A percentile compares a stretch with the other conserved stretches of the same genome.
phyloP scores from a whole-genome alignment of 495 filamentous ascomycete genomes.

The Penicillium alfredii region DNA sequence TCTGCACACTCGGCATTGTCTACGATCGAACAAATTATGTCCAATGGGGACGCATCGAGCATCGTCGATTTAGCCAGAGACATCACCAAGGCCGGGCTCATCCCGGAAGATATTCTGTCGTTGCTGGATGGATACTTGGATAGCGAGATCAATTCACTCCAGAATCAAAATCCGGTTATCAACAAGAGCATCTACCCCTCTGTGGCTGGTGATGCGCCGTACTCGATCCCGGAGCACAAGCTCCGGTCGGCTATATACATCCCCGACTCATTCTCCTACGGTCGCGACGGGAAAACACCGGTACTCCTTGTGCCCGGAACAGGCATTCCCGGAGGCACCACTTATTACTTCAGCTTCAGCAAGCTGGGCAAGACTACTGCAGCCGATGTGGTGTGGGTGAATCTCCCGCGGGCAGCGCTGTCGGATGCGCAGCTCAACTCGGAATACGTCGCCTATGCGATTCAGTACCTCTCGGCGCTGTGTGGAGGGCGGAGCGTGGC shows the following conservation, averaged over 20 bases:
- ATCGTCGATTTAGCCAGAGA: slow-evolving; percentile 6
- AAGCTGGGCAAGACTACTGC: slow-evolving; percentile 28
- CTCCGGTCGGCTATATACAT: slow-evolving; percentile 41
- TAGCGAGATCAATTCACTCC: background rate
- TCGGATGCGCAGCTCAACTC: slow-evolving; percentile 39
- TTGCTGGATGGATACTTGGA: slow-evolving; percentile 12
- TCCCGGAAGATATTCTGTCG: slow-evolving; percentile 9
- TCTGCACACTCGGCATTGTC: slow-evolving; percentile 1
- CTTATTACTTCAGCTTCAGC: slow-evolving; percentile 38
- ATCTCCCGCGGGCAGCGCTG: slow-evolving; percentile 36
- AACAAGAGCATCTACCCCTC: slow-evolving; percentile 22
- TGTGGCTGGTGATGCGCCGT: slow-evolving; percentile 35
- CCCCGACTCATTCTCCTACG: slow-evolving; percentile 34
- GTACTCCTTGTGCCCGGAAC: slow-evolving; percentile 46
- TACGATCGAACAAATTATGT: background rate
- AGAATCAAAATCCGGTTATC: slow-evolving; percentile 15
- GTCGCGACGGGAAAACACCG: slow-evolving; percentile 25
- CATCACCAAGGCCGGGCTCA: slow-evolving; percentile 9
- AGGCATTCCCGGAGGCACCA: slow-evolving; percentile 30
- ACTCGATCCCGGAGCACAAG: slow-evolving; percentile 32
- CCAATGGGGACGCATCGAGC: background rate
- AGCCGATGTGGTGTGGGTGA: slow-evolving; percentile 46
- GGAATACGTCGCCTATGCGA: slow-evolving; percentile 37
- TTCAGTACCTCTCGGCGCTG: slow-evolving; percentile 41
- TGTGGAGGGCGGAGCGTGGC: slow-evolving; percentile 24